Percentiles rank a stretch among this genome's conserved stretches.
phyloP scores from a whole-genome alignment of 2,329 filamentous ascomycete species.

The Xylaria multiplex region DNA sequence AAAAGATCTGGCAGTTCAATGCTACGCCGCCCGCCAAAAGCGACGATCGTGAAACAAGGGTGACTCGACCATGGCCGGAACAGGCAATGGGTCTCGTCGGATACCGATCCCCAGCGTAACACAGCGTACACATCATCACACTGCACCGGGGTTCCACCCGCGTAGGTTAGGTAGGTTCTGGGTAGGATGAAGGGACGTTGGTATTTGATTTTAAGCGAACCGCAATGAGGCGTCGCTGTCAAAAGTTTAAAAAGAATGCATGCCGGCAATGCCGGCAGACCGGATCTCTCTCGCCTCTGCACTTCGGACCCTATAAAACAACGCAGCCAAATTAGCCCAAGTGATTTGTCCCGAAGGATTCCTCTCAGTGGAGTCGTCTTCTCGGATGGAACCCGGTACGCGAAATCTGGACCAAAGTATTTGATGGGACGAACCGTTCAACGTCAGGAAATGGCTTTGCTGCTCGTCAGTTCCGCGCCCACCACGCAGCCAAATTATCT shows the following conservation, averaged over 20 bases:
- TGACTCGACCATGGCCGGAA: conserved; percentile 2
- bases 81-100: conserved; percentile 5
- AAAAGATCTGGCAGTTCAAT: conserved; percentile 23
- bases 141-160: not conserved
- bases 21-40: conserved; percentile 12
- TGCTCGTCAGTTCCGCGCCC: not conserved
- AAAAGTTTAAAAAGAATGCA: not conserved
- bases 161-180: conserved; percentile 4
- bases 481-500: not conserved
- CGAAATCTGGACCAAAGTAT: conserved; percentile 1
- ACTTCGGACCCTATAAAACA: not conserved
- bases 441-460: not conserved
- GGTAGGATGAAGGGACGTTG: not conserved
- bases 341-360: not conserved
- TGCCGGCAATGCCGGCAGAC: conserved; percentile 26
- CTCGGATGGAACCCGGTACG: not conserved
- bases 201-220: conserved; percentile 11
- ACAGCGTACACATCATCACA: not conserved
- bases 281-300: conserved; percentile 8
- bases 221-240: not conserved
- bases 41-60: conserved; percentile 28
- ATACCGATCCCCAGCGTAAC: conserved; percentile 4
- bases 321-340: conserved; percentile 11
- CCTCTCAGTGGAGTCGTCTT: not conserved
- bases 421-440: conserved; percentile 2